Evolutionary conservation across 2,329 filamentous ascomycete species (phyloP), one percentile per base, ranked within the genome.

Genomic region (Corynespora cassiicola): DNA sequence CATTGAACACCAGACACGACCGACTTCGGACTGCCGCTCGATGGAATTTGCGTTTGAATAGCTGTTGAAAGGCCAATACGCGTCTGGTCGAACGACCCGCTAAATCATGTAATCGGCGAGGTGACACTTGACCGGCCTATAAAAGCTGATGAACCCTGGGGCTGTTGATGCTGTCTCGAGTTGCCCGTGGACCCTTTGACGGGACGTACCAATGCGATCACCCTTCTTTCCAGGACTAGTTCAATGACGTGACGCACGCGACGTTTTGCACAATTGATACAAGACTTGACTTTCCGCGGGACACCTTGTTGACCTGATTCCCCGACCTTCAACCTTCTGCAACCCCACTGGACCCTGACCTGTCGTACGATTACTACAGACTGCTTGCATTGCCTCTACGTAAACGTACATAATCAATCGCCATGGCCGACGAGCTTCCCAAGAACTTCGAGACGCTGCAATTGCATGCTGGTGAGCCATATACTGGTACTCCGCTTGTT

Each of bases 391-490:
- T n/a, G n/a, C n/a, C n/a, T n/a, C n/a, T n/a, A n/a, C n/a, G n/a
- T n/a, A n/a, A n/a, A n/a, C n/a, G n/a, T n/a, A n/a, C n/a, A n/a
- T n/a, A n/a, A n/a, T n/a, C n/a, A n/a, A n/a, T n/a, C 34, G 53
- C 16, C 16, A 68, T 68, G 64, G 63, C 58, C 17, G 69, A 73
- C 32, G 64, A 72, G 46, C 33, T 72, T 15, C 61, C 66, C 28
- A 70, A 68, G 45, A 69, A 68, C 52, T 77, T 77, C 36, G 74
- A 77, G 68, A 76, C 74, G 54, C 68, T 77, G 58, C 74, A 77
- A 61, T 61, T 77, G 48, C 74, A 77, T 47, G 74, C 74, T 42
- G 74, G 73, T 73, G 63, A 45, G 62, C n/a, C n/a, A n/a, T n/a
- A n/a, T n/a, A n/a, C n/a, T n/a, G n/a, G n/a, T 31, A 36, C n/a